Evolutionary conservation across 129 eudicot species (phyloP), one percentile per base, ranked within the genome.

Genomic region (Gnaphalium uliginosum): DNA sequence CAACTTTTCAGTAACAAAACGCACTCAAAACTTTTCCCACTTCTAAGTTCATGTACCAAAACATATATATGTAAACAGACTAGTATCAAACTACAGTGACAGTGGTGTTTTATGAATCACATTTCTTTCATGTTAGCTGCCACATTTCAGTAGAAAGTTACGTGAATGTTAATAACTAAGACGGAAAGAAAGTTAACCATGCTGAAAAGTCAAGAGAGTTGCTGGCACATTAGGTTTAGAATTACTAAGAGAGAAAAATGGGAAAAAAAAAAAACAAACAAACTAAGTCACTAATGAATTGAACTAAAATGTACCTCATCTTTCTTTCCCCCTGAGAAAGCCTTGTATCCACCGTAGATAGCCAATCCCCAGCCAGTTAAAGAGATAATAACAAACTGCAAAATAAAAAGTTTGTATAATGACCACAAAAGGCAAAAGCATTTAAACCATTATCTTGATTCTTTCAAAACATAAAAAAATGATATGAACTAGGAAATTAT

Each of bases 351-450:
- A 56, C 96, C 90, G 68, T n/a, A 87, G 80, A 92, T 54, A 24
- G 74, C 79, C 74, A 90, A 54, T 54, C 92, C 95, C 98, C 98
- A 93, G 60, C 98, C 98, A 77, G 96, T 5, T 76, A 93, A 73
- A 58, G 98, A 93, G 64, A 86, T 83, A 39, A 93, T 81, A 79
- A 93, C 98, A 81, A 93, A 90, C 98, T 89, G 85, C 85, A 83
- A 76, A 64, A 8, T 22, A 39, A 74, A 1, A 73, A 17, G n/a
- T 15, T 41, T 19, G 33, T 19, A 43, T 18, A 18, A 32, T 56
- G 58, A 79, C 13, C 51, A 72, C 66, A 50, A 66, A 51, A 27
- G 61, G 10, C 13, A 56, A 56, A 6, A 5, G 25, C 53, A 27
- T 59, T 41, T 3, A 58, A 56, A 56, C 14, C 33, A 8, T n/a